Evolutionary conservation across 148 eudicot genomes (phyloP).

Genomic region (Rhododendron henanense): DNA sequence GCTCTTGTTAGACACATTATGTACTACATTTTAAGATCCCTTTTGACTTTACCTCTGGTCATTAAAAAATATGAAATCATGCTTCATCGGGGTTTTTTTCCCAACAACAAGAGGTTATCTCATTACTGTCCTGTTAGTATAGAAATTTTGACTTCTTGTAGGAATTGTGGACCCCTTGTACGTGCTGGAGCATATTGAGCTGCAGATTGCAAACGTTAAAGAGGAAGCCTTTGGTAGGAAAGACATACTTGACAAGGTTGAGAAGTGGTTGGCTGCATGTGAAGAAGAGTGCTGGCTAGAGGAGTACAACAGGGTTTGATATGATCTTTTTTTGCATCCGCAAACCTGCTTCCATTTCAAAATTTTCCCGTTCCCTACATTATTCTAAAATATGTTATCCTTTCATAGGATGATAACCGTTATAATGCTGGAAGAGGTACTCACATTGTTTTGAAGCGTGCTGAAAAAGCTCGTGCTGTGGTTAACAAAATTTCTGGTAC

Average conservation of each 20-base stretch:
- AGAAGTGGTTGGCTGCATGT: slow-evolving; percentile 82
- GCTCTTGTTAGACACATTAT: neutral
- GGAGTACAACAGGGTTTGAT: slow-evolving; percentile 68
- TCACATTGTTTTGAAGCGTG: slow-evolving; percentile 72
- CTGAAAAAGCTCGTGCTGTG: slow-evolving; percentile 77
- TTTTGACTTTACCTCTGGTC: neutral
- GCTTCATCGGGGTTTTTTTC: neutral
- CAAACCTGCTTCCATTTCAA: neutral
- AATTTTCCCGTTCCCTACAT: neutral
- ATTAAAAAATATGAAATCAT: neutral
- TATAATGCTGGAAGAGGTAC: slow-evolving; percentile 88
- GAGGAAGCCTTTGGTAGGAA: slow-evolving; percentile 84
- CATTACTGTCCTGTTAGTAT: neutral
- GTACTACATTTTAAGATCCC: neutral
- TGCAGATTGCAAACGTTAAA: slow-evolving; percentile 62
- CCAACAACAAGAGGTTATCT: neutral
- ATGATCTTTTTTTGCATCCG: slow-evolving; percentile 3
- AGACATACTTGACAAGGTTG: slow-evolving; percentile 76
- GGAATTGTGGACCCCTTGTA: slow-evolving; percentile 53
- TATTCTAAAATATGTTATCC: neutral
- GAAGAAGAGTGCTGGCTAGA: slow-evolving; percentile 94
- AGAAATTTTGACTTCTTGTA: slow-evolving; percentile 19
- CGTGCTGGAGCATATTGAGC: slow-evolving; percentile 62
- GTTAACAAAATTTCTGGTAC: slow-evolving; percentile 76
- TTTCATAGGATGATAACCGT: slow-evolving; percentile 64